Evolutionary conservation across 805 yeast genomes (phyloP).

Genomic region (Starmerella bombicola): DNA sequence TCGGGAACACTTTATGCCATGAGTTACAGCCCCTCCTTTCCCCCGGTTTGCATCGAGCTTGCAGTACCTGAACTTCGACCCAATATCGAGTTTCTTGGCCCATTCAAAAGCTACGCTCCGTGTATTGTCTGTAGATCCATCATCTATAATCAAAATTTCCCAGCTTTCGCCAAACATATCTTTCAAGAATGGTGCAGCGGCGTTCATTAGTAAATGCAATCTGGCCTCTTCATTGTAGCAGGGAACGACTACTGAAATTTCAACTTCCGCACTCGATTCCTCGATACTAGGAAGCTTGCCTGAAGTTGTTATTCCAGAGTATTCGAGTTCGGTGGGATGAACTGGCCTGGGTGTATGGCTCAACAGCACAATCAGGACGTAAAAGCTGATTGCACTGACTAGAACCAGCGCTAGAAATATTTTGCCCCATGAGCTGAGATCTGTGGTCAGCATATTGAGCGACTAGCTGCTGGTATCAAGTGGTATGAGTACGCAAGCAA

Average conservation of each 20-base stretch:
- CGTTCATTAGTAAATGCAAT: constrained; percentile 36
- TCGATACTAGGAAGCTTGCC: constrained; percentile 12
- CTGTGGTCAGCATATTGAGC: too few species aligned
- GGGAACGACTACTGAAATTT: constrained; percentile 76
- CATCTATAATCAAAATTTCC: constrained; percentile 83
- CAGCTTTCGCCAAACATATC: constrained; percentile 32
- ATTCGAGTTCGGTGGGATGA: constrained; percentile 11
- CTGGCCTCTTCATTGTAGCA: constrained; percentile 79
- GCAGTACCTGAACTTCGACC: constrained; percentile 59
- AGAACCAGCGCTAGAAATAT: not conserved
- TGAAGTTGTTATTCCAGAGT: not conserved
- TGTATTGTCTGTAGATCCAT: constrained; percentile 79
- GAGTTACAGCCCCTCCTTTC: constrained; percentile 93
- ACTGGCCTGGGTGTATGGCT: constrained; percentile 17
- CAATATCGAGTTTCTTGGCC: constrained; percentile 37
- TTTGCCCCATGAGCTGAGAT: too few species aligned
- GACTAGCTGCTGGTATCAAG: too few species aligned
- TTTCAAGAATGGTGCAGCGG: constrained; percentile 39
- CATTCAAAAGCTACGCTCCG: constrained; percentile 56
- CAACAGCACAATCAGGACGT: constrained; percentile 1
- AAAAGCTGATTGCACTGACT: not conserved
- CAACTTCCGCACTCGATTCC: constrained; percentile 31
- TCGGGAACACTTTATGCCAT: constrained; percentile 65
- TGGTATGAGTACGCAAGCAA: too few species aligned
- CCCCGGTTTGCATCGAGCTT: constrained; percentile 69